Base-by-base conservation (phyloP, 2,329 filamentous ascomycete genomes). In the Cladosporium oxysporum region DNA sequence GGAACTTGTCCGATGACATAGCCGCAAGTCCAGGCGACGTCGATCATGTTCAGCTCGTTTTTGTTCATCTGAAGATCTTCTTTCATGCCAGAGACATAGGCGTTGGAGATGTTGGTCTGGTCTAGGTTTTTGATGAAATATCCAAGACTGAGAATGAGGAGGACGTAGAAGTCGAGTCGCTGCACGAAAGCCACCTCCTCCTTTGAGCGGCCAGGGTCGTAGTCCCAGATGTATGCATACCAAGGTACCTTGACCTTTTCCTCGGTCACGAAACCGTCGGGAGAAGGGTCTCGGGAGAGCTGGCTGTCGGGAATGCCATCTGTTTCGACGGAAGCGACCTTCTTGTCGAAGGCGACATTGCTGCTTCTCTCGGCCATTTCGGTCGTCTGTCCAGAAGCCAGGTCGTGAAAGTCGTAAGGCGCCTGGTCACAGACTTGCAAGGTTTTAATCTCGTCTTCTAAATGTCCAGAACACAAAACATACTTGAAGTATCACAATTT, bases 11-110 rank as follows among this genome's bases (percentile, higher is more conserved):
- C 69, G 11, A 71, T 62, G 29, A 70, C 70, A 69, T 89, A 89
- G 10, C 87, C 87, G 0, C 85, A 81, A 0, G 84, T 88, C 80
- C 86, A 89, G 31, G 81, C 82, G 0, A 85, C 83, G 60, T 85
- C 79, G 76, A 84, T 83, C 62, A 83, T 83, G 62, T 87, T 86
- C 35, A 87, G 77, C 64, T 88, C 77, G 68, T 87, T 87, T 1
- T 80, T 79, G 55, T 83, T 81, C 23, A 87, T 74, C 1, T 76
- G 72, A 0, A 87, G 75, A 62, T 87, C 84, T 69, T 85, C 82
- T 71, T 85, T 78, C 81, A 83, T 83, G 35, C 81, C 81, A 26
- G 79, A 81, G 5, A 83, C 79, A 67, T 80, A 83, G 8, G 81
- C 79, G 73, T 81, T 82, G 68, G 78, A 82, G 53, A 74, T 70